Conservation (phyloP, 2,329 filamentous ascomycete species). For the Phoma sp. region DNA sequence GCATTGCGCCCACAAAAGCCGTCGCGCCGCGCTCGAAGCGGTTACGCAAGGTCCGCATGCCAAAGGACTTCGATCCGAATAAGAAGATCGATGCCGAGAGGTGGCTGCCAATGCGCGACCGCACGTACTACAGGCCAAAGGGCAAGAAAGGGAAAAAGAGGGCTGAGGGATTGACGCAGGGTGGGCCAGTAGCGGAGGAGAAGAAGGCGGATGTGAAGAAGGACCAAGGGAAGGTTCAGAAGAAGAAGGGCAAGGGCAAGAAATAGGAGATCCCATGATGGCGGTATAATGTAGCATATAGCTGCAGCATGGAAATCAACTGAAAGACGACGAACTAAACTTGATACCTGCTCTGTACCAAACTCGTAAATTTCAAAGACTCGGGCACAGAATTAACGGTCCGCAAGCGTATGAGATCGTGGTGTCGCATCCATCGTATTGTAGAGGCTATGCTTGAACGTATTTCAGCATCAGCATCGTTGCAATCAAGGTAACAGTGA, state of each 20-base stretch:
- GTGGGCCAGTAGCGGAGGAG: constrained; percentile 75
- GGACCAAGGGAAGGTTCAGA: constrained; percentile 44
- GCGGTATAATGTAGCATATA: too few relatives aligned
- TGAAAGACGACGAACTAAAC: too few relatives aligned
- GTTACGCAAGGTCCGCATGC: constrained; percentile 67
- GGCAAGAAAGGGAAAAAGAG: constrained; percentile 91
- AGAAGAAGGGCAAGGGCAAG: constrained; percentile 48
- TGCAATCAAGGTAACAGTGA: too few relatives aligned
- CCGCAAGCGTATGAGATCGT: too few relatives aligned
- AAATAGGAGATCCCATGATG: constrained; percentile 30
- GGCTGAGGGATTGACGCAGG: constrained; percentile 75
- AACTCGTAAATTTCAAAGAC: too few relatives aligned
- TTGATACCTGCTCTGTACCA: too few relatives aligned
- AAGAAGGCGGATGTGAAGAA: constrained; percentile 42
- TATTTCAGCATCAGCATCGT: too few relatives aligned
- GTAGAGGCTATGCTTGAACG: too few relatives aligned
- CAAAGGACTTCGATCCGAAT: constrained; percentile 76
- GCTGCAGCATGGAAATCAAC: too few relatives aligned
- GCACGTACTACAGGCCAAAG: constrained; percentile 87
- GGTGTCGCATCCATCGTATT: too few relatives aligned
- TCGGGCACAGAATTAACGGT: too few relatives aligned
- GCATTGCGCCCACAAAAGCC: constrained; percentile 46
- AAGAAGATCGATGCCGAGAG: constrained; percentile 89
- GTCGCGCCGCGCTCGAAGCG: constrained; percentile 64
- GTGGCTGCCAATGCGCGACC: constrained; percentile 90